Conservation (phyloP, 2,329 filamentous ascomycete genomes). For the Hyphodiscus sp. region DNA sequence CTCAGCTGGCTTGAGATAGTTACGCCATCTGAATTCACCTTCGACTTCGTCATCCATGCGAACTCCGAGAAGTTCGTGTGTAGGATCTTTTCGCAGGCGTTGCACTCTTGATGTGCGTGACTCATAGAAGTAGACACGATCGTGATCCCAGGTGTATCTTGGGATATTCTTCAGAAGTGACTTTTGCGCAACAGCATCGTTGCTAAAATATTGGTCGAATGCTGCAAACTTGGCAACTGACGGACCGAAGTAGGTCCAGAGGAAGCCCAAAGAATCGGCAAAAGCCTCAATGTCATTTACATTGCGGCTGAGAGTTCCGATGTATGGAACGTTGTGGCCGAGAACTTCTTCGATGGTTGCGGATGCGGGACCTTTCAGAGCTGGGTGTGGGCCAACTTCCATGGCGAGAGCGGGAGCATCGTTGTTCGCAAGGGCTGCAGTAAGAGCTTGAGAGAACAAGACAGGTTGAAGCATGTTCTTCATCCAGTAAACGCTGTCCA, state of each 20-base stretch:
- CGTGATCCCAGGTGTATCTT: constrained; percentile 13
- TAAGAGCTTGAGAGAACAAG: constrained; percentile 29
- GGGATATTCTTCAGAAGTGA: constrained; percentile 2
- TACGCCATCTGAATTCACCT: constrained; percentile 10
- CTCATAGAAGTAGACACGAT: constrained; percentile 9
- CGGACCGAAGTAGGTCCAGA: background rate
- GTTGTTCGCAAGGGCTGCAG: background rate
- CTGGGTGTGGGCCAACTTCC: constrained; percentile 1
- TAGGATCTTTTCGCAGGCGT: constrained; percentile 1
- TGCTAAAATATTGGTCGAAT: background rate
- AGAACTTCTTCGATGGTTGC: background rate
- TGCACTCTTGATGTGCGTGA: constrained; percentile 4
- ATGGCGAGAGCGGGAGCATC: background rate
- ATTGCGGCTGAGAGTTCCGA: background rate
- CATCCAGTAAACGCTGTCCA: constrained; percentile 1
- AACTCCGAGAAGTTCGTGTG: constrained; percentile 15
- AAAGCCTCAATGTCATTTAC: background rate
- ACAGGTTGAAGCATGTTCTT: constrained; percentile 36
- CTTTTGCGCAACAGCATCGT: background rate
- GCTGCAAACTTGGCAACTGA: background rate
- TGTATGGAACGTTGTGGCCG: background rate
- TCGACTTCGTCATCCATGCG: constrained; percentile 5
- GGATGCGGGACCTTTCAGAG: background rate
- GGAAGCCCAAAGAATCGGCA: background rate
- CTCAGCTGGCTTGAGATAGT: constrained; percentile 22